A percentile compares a stretch with the other conserved stretches of the same genome.
These are phyloP conservation scores for Clarireedia monteithiana DNA, from an alignment of 2,329 filamentous ascomycete genomes.

Conservation along the genomic window DNA sequence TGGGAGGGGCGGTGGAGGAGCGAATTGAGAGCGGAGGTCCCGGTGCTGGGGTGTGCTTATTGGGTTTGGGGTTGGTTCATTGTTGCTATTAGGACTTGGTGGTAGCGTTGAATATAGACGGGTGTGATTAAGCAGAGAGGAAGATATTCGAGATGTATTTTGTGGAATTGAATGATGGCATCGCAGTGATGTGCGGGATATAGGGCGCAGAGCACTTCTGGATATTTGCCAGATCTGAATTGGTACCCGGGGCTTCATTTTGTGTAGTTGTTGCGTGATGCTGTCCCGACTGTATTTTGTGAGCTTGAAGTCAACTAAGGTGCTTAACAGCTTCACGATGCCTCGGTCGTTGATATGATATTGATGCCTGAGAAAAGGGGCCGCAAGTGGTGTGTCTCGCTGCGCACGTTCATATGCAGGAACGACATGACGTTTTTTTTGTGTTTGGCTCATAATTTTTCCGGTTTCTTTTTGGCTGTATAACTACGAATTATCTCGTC, in stretches of 20 bases:
- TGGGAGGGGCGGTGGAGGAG: constrained; percentile 7
- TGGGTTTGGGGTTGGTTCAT: neutral
- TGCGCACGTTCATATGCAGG: neutral
- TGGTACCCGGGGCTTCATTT: neutral
- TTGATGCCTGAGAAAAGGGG: neutral
- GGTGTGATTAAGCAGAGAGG: neutral
- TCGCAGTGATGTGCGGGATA: neutral
- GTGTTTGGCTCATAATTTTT: no score
- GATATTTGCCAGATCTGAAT: neutral
- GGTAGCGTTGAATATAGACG: constrained; percentile 4
- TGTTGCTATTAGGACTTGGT: neutral
- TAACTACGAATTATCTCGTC: no score
- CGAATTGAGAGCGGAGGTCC: constrained; percentile 25
- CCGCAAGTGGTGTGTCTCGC: neutral
- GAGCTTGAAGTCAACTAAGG: neutral
- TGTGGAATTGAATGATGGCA: neutral
- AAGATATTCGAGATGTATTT: neutral
- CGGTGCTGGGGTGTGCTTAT: neutral
- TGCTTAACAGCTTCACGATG: neutral
- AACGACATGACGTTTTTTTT: no score
- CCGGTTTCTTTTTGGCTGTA: no score
- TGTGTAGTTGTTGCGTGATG: neutral
- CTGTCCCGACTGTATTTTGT: neutral
- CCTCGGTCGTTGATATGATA: neutral
- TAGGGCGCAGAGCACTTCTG: neutral